These are phyloP conservation scores for Agapanthus africanus DNA, from an alignment of 106 monocot genomes.

Conservation along the genomic window DNA sequence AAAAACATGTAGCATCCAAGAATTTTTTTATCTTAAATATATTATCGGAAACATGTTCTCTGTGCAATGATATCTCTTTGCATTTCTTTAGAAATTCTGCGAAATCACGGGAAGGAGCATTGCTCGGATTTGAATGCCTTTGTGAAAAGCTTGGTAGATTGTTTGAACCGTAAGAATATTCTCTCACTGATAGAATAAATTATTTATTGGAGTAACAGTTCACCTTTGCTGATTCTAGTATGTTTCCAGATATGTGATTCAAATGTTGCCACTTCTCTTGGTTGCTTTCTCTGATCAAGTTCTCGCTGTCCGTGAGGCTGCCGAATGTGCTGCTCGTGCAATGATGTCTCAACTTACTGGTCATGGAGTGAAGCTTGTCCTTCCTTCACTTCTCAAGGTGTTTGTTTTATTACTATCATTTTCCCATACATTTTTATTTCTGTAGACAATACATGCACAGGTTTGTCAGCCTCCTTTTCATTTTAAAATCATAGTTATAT, in stretches of 20 bases:
- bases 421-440: too few relatives aligned
- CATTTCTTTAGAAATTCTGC: slow-evolving; percentile 72
- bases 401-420: too few relatives aligned
- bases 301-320: slow-evolving; percentile 86
- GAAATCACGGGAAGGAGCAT: slow-evolving; percentile 90
- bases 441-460: too few relatives aligned
- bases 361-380: slow-evolving; percentile 93
- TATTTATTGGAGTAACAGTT: not conserved
- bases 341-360: slow-evolving; percentile 97
- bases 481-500: not conserved
- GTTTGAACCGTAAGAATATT: slow-evolving; percentile 90
- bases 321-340: slow-evolving; percentile 98
- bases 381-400: slow-evolving; percentile 95
- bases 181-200: not conserved
- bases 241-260: slow-evolving; percentile 80
- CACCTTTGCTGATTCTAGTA: slow-evolving; percentile 8
- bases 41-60: not conserved
- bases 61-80: slow-evolving; percentile 96
- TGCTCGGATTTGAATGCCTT: slow-evolving; percentile 94
- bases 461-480: not conserved
- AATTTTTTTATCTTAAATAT: too few relatives aligned
- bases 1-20: not conserved
- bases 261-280: slow-evolving; percentile 86
- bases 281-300: slow-evolving; percentile 98
- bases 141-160: slow-evolving; percentile 95